These are phyloP conservation scores for Grigorovia transvaalensis DNA, from an alignment of 805 yeast genomes.

Conservation along the genomic window DNA sequence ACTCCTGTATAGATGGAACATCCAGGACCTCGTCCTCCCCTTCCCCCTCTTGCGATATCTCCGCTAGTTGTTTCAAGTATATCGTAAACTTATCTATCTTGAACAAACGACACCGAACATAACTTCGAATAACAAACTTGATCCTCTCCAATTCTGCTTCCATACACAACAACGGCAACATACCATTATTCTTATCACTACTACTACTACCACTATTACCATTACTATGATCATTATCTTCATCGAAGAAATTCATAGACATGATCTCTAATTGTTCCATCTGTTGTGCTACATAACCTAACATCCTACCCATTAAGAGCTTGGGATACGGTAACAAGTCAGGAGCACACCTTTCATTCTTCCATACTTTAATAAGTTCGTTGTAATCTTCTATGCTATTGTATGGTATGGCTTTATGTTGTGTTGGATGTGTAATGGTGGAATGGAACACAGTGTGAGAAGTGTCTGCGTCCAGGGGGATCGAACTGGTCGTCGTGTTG, in stretches of 20 bases:
- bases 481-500: not conserved
- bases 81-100: slow-evolving; percentile 67
- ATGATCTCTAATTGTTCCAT: slow-evolving; percentile 69
- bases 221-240: slow-evolving; percentile 13
- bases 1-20: slow-evolving; percentile 7
- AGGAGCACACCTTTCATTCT: slow-evolving; percentile 77
- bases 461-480: not conserved
- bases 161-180: slow-evolving; percentile 63
- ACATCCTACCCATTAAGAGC: slow-evolving; percentile 44
- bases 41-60: slow-evolving; percentile 6
- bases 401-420: not conserved
- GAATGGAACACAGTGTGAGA: not conserved
- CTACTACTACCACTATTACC: not conserved
- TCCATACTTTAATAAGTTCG: slow-evolving; percentile 55
- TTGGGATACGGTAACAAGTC: slow-evolving; percentile 71
- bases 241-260: slow-evolving; percentile 62
- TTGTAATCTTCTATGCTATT: slow-evolving; percentile 16
- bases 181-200: slow-evolving; percentile 9
- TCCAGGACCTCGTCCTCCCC: slow-evolving; percentile 2
- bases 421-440: slow-evolving; percentile 1
- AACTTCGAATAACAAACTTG: slow-evolving; percentile 70
- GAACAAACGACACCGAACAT: slow-evolving; percentile 62
- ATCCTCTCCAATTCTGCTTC: slow-evolving; percentile 88
- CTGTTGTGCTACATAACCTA: slow-evolving; percentile 53
- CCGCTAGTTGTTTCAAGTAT: slow-evolving; percentile 34